phyloP scores from a whole-genome alignment of 2,329 filamentous ascomycete genomes.

The Cryphonectria carpinicola region DNA sequence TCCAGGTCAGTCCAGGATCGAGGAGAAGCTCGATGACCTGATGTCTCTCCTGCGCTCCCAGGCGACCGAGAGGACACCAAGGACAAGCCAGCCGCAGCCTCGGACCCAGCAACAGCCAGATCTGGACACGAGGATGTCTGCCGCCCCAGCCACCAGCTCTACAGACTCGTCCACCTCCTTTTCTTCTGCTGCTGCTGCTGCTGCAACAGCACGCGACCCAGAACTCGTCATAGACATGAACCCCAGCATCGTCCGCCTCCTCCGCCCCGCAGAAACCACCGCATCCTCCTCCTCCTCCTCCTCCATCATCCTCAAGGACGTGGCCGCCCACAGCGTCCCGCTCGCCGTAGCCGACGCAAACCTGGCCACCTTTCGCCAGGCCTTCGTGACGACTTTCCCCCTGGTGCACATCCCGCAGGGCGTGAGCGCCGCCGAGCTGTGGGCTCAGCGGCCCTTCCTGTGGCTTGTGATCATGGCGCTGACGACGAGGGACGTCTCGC shows the following conservation, averaged over 20 bases:
- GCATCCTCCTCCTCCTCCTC: background rate
- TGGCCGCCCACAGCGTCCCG: constrained; percentile 2
- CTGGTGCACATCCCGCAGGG: constrained; percentile 6
- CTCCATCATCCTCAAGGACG: background rate
- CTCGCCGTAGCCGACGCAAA: background rate
- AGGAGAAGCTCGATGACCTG: constrained; percentile 15
- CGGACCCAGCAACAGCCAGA: background rate
- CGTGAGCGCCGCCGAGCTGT: constrained; percentile 10
- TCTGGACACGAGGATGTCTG: background rate
- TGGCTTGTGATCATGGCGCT: constrained; percentile 22
- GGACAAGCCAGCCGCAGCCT: background rate
- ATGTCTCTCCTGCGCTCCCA: constrained; percentile 14
- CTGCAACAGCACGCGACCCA: background rate
- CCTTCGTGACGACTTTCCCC: constrained; percentile 14
- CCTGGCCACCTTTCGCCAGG: constrained; percentile 1
- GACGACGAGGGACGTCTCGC: constrained; percentile 7
- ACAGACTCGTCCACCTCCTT: background rate
- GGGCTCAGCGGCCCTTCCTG: constrained; percentile 12
- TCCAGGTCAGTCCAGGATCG: background rate
- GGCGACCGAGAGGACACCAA: background rate
- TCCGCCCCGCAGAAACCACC: background rate
- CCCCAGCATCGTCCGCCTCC: constrained; percentile 3
- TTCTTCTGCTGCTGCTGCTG: background rate
- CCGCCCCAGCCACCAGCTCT: background rate
- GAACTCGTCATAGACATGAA: constrained; percentile 16